Evolutionary conservation across 1,284 basidiomycete species (phyloP).

Genomic region (Melampsora americana): DNA sequence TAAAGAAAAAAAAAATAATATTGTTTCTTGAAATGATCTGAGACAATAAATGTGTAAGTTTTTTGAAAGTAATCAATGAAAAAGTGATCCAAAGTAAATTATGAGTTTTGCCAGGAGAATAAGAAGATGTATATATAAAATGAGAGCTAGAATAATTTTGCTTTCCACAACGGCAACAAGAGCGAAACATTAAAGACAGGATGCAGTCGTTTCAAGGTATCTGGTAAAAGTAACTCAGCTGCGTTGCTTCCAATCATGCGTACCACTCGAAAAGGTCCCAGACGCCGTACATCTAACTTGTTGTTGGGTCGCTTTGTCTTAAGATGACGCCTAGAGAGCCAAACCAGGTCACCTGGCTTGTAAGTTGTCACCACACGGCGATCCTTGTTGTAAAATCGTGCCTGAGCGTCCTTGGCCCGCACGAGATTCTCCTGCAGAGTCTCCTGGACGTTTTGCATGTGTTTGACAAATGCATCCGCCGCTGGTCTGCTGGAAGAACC

Average conservation of each 20-base stretch:
- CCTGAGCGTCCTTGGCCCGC: no score
- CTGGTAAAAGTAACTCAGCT: background rate
- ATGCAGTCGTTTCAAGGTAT: background rate
- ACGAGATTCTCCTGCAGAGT: background rate
- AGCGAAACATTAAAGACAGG: constrained; percentile 4
- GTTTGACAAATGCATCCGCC: constrained; percentile 1
- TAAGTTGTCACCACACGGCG: background rate
- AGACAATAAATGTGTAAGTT: no score
- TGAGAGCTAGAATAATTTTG: no score
- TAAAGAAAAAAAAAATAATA: no score
- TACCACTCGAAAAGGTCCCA: constrained; percentile 1
- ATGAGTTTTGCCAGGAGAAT: no score
- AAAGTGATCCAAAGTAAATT: no score
- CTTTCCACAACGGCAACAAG: no score
- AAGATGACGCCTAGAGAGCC: background rate
- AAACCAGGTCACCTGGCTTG: background rate
- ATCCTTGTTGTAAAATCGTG: background rate
- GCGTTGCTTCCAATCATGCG: background rate
- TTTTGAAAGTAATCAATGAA: no score
- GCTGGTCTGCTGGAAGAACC: background rate
- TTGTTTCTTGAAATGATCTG: no score
- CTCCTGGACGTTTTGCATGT: background rate
- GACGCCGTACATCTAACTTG: background rate
- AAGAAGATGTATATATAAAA: no score
- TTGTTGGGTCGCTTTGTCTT: background rate